Evolutionary conservation across 352 stramenopile species (phyloP).

Genomic region (Globisporangium rhizosaccharum): DNA sequence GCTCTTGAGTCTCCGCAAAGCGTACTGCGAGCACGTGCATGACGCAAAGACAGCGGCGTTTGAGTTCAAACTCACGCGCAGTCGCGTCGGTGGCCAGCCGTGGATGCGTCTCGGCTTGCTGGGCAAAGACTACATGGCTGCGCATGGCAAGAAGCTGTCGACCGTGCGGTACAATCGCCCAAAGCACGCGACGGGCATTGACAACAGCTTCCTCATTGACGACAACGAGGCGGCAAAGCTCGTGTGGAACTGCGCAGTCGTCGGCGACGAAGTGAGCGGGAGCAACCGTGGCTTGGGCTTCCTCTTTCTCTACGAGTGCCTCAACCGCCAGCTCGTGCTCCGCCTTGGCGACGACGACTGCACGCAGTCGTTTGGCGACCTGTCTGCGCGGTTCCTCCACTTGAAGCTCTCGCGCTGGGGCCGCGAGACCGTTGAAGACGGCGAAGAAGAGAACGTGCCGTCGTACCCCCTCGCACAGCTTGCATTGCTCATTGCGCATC

Average conservation of each 20-base stretch:
- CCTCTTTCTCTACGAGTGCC: constrained; percentile 80
- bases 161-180: constrained; percentile 81
- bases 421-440: constrained; percentile 77
- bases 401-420: constrained; percentile 84
- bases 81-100: constrained; percentile 72
- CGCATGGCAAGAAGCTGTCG: constrained; percentile 78
- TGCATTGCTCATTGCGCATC: constrained; percentile 60
- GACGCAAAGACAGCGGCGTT: constrained; percentile 21
- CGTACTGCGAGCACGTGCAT: constrained; percentile 50
- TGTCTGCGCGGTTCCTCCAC: constrained; percentile 72
- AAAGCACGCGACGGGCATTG: constrained; percentile 42
- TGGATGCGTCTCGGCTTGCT: constrained; percentile 84
- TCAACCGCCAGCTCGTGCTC: constrained; percentile 64
- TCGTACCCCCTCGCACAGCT: constrained; percentile 76
- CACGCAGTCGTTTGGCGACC: constrained; percentile 69
- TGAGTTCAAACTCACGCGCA: constrained; percentile 62
- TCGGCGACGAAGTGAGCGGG: constrained; percentile 80
- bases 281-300: constrained; percentile 74
- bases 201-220: constrained; percentile 67
- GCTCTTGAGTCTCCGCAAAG: constrained; percentile 63
- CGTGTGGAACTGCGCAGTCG: constrained; percentile 76
- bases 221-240: constrained; percentile 77
- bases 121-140: constrained; percentile 62
- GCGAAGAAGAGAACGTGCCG: constrained; percentile 71
- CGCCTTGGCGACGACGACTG: constrained; percentile 66